Base-by-base conservation (phyloP, 768 basidiomycete species). In the Calocera cornea region DNA sequence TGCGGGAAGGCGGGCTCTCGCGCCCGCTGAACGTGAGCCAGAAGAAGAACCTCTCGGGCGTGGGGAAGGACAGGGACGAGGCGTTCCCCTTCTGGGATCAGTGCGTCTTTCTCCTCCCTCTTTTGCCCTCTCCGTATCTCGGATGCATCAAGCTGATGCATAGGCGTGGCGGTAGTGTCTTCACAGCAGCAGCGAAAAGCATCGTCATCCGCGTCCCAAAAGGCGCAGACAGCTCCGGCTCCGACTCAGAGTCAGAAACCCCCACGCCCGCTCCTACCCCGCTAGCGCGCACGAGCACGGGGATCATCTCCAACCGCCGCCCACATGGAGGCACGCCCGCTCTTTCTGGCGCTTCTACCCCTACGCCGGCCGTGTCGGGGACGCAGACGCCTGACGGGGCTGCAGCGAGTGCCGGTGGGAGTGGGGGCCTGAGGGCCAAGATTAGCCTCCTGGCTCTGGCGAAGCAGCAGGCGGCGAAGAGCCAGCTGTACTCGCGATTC, bases 71-170 rank as follows among this genome's bases (percentile, higher is more conserved):
- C 76, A 83, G 93, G 71, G 94, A 95, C 73, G 93, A 95, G 72
- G 92, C 92, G 0, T 93, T 94, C 74, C 93, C 94, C 64, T 97
- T 97, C 83, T 97, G 94, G 94, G 94, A 97, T 75, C 92, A 97
- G 93, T 95, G 72, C 77, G 90, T 83, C 22, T 63, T 64, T 10
- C 47, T 63, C 33, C 69, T 65, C 36, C n/a, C n/a, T n/a, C n/a
- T n/a, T n/a, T n/a, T n/a, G 22, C 16, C 36, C 63, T 29, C 2
- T 2, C 31, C 36, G 27, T 19, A 33, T 34, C 12, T 36, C 27
- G 27, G 33, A 14, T n/a, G 24, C 1, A 14, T 63, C n/a, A 11
- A 10, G 33, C 17, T 63, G 29, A 12, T 17, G 17, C 19, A 34
- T 17, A 66, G 3, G n/a, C 8, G 12, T 64, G 24, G 40, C 65